Percentiles rank a stretch among this genome's conserved stretches.
These are phyloP conservation scores for Russula olivacea DNA, from an alignment of 768 basidiomycete species.

Conservation along the genomic window DNA sequence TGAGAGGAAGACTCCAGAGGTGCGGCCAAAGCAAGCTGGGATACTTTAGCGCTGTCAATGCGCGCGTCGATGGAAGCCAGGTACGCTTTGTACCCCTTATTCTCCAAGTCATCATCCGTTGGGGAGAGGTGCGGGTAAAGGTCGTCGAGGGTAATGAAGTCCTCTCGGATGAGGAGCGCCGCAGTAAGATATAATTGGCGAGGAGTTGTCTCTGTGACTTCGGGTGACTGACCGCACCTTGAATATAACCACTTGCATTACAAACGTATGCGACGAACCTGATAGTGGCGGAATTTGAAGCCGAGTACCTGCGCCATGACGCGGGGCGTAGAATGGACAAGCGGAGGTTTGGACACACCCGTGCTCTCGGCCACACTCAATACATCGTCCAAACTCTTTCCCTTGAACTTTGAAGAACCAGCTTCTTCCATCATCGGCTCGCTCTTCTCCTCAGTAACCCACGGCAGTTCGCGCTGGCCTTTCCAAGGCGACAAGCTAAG, in stretches of 20 bases:
- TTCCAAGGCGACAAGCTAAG: slow-evolving; percentile 84
- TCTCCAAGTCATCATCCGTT: slow-evolving; percentile 68
- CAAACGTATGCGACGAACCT: slow-evolving; percentile 43
- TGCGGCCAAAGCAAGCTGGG: slow-evolving; percentile 79
- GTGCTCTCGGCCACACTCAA: slow-evolving; percentile 48
- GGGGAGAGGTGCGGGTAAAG: slow-evolving; percentile 86
- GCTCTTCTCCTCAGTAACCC: slow-evolving; percentile 17
- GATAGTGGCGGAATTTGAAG: slow-evolving; percentile 94
- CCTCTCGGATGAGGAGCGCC: slow-evolving; percentile 85
- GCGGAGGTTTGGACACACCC: slow-evolving; percentile 9
- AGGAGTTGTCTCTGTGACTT: slow-evolving; percentile 56
- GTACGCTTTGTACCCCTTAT: slow-evolving; percentile 55
- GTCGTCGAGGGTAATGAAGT: slow-evolving; percentile 81
- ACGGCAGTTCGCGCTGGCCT: slow-evolving; percentile 15
- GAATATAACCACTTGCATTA: slow-evolving; percentile 20
- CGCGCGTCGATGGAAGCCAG: slow-evolving; percentile 54
- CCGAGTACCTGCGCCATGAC: slow-evolving; percentile 89
- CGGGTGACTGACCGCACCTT: slow-evolving; percentile 41
- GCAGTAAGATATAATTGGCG: slow-evolving; percentile 74
- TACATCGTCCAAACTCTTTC: slow-evolving; percentile 63
- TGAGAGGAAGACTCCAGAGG: slow-evolving; percentile 56
- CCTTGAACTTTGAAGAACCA: slow-evolving; percentile 38
- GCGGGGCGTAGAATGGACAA: slow-evolving; percentile 39
- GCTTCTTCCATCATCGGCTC: slow-evolving; percentile 12
- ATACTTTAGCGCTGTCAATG: slow-evolving; percentile 62